Evolutionary conservation across 495 filamentous ascomycete genomes (phyloP), one percentile per base, ranked within the genome.

Genomic region (Penicillium robsamsonii): DNA sequence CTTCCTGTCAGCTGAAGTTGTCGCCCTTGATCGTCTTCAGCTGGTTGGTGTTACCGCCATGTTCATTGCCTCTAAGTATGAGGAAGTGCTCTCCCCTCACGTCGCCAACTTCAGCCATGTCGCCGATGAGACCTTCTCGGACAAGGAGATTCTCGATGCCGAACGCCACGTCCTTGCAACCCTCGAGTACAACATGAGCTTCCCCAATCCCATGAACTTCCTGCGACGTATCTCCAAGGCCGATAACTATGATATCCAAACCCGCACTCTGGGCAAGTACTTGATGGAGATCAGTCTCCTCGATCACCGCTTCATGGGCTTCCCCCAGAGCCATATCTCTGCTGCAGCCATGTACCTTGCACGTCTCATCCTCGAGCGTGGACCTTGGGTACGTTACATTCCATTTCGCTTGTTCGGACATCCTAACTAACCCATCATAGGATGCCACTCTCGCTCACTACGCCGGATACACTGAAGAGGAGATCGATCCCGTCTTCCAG

Each of bases 181-280:
- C 7, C 85, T 98, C 56, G 87, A 96, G 73, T 98, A 97, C 72
- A 94, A 97, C 71, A 87, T 98, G 57, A 97, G 93, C 78, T 97
- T 95, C 65, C 94, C 94, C 30, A 98, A 98, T 71, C 94, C 94
- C 9, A 97, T 98, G 94, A 97, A 98, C 81, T 98, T 98, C 77
- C 83, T 98, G 50, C 88, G 94, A 33, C 87, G 95, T 55, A 97
- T 98, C 72, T 97, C 93, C 41, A 98, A 98, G 77, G 94, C 94
- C 55, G 95, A 97, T 73, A 90, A 92, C 72, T 97, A 97, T 73
- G 92, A 97, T 67, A 96, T 97, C 59, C 90, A 97, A 71, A 96
- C 93, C 35, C 88, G 94, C 59, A 98, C 94, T 24, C 81, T 98
- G 30, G 94, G 90, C 61, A 98, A 98, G 76, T 98, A 97, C 71